Evolutionary conservation across 257 asterid species (phyloP), one percentile per base, ranked within the genome.

Genomic region (Plantago major): DNA sequence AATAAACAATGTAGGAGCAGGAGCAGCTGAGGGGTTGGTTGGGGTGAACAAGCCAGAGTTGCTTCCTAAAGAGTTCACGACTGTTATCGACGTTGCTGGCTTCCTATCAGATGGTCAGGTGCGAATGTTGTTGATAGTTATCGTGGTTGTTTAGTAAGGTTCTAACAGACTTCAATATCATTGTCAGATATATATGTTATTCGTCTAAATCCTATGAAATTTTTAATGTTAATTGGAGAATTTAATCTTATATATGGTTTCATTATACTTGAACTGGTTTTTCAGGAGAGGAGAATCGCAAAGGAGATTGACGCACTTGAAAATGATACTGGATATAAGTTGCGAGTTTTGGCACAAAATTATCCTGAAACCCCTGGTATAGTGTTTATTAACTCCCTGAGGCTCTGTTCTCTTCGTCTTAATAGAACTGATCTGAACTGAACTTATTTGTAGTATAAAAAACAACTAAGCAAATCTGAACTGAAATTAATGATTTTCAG

Each of bases 41-140:
- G 96, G 96, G 63, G 96, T 86, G 37, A 91, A 91, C 89, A 88
- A 88, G 77, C 98, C 96, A 9, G 98, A 88, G 71, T 68, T 91
- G 81, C 84, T 91, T 60, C 98, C 98, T 22, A 66, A 71, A 63
- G 95, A 78, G 76, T 83, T 78, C 15, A 84, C 88, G 40, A 7
- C 86, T 0, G 88, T 89, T 13, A 93, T 93, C 68, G 99, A 93
- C 74, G 94, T 87, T 69, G 99, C 99, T 14, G 99, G 97, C 3
- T 93, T 89, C 82, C 82, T 93, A 46, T 93, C 99, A 6, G 96
- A 87, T 70, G 97, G 99, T 67, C 97, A 89, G 97, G 96, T 91
- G 11, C 44, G 74, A 19, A 63, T 68, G 53, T 30, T 66, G 13
- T 56, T 65, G 10, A 26, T 38, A 52, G 7, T 63, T 46, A 30